Evolutionary conservation across 257 asterid species (phyloP).

Genomic region (Lantana camara): DNA sequence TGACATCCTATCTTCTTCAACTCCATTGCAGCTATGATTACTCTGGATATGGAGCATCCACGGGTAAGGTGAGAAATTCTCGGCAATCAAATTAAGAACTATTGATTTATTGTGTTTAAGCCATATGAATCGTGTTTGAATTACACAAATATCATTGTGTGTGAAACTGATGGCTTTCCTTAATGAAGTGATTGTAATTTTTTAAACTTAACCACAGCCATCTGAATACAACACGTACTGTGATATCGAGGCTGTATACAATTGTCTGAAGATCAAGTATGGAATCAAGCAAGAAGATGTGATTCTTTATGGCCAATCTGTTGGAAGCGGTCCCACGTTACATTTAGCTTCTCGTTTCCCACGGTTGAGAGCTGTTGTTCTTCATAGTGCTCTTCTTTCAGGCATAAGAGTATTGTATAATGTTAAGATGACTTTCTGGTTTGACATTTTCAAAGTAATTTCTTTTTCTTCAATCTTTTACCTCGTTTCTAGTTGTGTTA

Average conservation of each 20-base stretch:
- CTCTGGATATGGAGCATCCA: conserved; percentile 95
- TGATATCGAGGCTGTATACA: conserved; percentile 92
- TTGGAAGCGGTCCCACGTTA: conserved; percentile 95
- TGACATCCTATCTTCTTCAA: conserved; percentile 18
- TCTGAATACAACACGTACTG: conserved; percentile 92
- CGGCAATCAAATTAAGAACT: not conserved
- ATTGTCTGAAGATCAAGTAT: conserved; percentile 79
- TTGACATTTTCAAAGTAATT: conserved; percentile 91
- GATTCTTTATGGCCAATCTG: conserved; percentile 96
- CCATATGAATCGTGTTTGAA: not conserved
- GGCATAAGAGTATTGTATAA: conserved; percentile 94
- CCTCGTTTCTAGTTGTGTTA: conserved; percentile 7
- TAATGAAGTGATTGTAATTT: conserved; percentile 15
- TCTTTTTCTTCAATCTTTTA: conserved; percentile 24
- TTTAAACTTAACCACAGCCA: conserved; percentile 49
- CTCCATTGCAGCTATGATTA: conserved; percentile 87
- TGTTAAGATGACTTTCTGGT: conserved; percentile 97
- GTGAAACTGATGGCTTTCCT: not conserved
- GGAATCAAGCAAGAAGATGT: conserved; percentile 92
- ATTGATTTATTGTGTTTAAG: not conserved
- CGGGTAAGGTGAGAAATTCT: conserved; percentile 82
- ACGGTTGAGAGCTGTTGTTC: conserved; percentile 85
- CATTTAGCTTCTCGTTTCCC: conserved; percentile 82
- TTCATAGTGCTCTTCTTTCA: conserved; percentile 97
- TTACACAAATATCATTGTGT: not conserved